Evolutionary conservation across 2,329 filamentous ascomycete species (phyloP).

Genomic region (Fusarium begoniae): DNA sequence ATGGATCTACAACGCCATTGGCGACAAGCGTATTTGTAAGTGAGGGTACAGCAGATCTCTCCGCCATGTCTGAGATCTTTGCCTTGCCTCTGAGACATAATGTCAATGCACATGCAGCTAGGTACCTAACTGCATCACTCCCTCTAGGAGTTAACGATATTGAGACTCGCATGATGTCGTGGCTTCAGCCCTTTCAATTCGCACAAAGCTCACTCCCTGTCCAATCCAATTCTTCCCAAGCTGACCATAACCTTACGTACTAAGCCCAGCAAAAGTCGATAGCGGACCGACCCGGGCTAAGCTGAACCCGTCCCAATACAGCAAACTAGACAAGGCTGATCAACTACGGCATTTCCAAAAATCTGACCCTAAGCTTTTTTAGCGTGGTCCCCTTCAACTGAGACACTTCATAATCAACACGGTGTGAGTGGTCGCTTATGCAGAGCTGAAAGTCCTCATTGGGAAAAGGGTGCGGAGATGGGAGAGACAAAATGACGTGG

Average conservation of each 20-base stretch:
- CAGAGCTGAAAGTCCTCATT: constrained; percentile 33
- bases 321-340: background rate
- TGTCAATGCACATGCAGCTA: background rate
- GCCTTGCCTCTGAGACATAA: constrained; percentile 1
- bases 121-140: no score
- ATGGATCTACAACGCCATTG: background rate
- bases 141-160: background rate
- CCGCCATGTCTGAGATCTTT: background rate
- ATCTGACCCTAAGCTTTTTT: background rate
- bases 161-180: background rate
- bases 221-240: background rate
- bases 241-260: background rate
- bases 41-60: background rate
- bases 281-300: constrained; percentile 10
- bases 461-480: constrained; percentile 1
- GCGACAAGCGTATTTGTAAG: background rate
- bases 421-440: background rate
- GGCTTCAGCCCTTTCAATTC: background rate
- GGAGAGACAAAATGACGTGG: constrained; percentile 23
- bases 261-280: background rate
- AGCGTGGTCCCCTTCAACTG: constrained; percentile 3
- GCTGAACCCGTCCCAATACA: background rate
- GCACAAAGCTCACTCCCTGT: background rate
- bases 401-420: constrained; percentile 16
- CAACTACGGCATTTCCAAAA: constrained; percentile 3